Percentiles rank a stretch among this genome's conserved stretches.
Conservation (phyloP, 495 filamentous ascomycete species). For the Aspergillus biplanus region DNA sequence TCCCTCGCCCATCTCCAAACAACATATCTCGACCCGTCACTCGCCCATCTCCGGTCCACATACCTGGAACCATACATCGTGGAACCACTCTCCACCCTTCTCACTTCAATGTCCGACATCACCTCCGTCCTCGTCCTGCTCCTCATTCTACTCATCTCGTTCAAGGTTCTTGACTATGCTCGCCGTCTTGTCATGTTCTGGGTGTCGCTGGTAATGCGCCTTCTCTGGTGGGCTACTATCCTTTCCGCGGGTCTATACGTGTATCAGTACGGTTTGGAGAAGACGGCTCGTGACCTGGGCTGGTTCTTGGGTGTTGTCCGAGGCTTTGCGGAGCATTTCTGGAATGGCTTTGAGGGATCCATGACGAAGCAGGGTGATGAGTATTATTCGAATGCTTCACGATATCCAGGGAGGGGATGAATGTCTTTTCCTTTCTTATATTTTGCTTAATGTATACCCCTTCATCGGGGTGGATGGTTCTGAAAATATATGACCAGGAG, state of each 20-base stretch:
- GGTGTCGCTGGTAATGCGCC: slow-evolving; percentile 59
- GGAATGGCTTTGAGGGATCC: slow-evolving; percentile 6
- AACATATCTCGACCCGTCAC: slow-evolving; percentile 44
- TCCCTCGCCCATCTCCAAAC: slow-evolving; percentile 45
- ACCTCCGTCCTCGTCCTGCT: slow-evolving; percentile 60
- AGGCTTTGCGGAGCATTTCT: slow-evolving; percentile 62
- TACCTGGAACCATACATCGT: slow-evolving; percentile 38
- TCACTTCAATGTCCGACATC: slow-evolving; percentile 61
- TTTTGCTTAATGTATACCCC: not conserved
- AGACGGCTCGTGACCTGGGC: slow-evolving; percentile 59
- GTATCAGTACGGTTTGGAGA: slow-evolving; percentile 66
- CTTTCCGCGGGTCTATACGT: slow-evolving; percentile 55
- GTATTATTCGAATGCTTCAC: slow-evolving; percentile 3
- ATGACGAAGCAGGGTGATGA: slow-evolving; percentile 1
- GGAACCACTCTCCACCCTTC: slow-evolving; percentile 47
- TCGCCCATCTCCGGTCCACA: slow-evolving; percentile 42
- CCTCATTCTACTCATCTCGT: slow-evolving; percentile 59
- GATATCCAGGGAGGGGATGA: slow-evolving; percentile 8
- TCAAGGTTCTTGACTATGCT: slow-evolving; percentile 69
- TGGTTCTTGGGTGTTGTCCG: slow-evolving; percentile 56
- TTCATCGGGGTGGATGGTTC: too few species aligned
- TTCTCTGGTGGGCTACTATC: slow-evolving; percentile 63
- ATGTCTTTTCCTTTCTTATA: not conserved
- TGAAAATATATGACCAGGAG: too few species aligned
- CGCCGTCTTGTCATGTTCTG: slow-evolving; percentile 73